Evolutionary conservation across 2,329 filamentous ascomycete species (phyloP), one percentile per base, ranked within the genome.

Genomic region (Xylaria arbuscula): DNA sequence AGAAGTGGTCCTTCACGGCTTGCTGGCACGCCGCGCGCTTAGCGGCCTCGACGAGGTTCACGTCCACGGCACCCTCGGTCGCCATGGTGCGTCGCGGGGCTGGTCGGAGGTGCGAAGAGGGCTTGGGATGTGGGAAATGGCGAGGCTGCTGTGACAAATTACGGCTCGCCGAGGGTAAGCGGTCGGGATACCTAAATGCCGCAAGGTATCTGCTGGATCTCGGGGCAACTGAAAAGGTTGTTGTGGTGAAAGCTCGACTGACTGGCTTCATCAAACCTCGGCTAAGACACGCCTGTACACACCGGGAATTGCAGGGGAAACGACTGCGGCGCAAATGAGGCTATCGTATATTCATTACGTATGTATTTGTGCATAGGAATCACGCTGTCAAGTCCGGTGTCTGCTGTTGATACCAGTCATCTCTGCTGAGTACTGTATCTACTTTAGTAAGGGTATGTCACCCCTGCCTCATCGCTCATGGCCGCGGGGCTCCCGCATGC

Each of bases 11-110:
- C 86, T 84, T 64, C 85, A 84, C 76, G 89, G 93, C 93, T 74
- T 88, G 89, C 80, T 86, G 89, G 71, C 92, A 93, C 61, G 93
- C 93, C 50, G 88, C 86, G 75, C 89, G 88, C 82, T 96, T 96
- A 70, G 93, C 92, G 42, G 86, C 83, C 80, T 95, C 92, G 72
- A 94, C 82, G 22, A 87, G 82, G 66, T 55, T 65, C 19, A 53
- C 62, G 53, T 72, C 66, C 38, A 22, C 61, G 19, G 66, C 61
- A 40, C 67, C 64, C 32, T 51, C 67, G 17, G 71, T 59, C 36
- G 70, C 57, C 67, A 70, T 71, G 19, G 70, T 63, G 63, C 48
- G 70, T 48, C 32, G 57, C 36, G 50, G 68, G 36, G 40, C 11
- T 13, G 62, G 13, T 36, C 28, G 66, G 38, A 24, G 17, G 47